Percentiles rank a stretch among this genome's conserved stretches.
Conservation (phyloP, 2,329 filamentous ascomycete species). For the Erysiphe neolycopersici region DNA sequence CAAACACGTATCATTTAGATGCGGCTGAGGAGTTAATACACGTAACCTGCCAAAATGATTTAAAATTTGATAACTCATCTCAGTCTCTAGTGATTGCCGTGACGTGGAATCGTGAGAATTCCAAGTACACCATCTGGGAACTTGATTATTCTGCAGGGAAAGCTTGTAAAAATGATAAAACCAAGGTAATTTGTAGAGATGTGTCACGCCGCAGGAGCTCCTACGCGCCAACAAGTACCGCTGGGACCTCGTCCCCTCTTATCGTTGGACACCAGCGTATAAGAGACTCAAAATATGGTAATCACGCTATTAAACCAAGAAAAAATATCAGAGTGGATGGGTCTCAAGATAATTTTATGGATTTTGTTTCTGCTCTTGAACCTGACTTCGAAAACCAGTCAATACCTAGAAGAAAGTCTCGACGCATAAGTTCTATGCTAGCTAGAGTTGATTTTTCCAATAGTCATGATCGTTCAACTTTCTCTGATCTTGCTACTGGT, state of each 20-base stretch:
- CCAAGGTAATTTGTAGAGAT: slow-evolving; percentile 12
- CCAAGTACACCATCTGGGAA: slow-evolving; percentile 64
- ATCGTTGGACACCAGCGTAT: slow-evolving; percentile 29
- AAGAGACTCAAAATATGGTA: slow-evolving; percentile 47
- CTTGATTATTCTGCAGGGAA: slow-evolving; percentile 50
- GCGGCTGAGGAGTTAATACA: slow-evolving; percentile 63
- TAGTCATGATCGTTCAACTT: slow-evolving; percentile 57
- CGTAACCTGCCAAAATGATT: slow-evolving; percentile 38
- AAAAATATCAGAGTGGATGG: slow-evolving; percentile 7
- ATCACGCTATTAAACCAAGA: slow-evolving; percentile 2
- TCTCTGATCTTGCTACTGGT: slow-evolving; percentile 35
- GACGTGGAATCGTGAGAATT: slow-evolving; percentile 52
- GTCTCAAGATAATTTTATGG: slow-evolving; percentile 17
- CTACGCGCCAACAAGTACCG: slow-evolving; percentile 40
- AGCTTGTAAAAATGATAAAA: slow-evolving; percentile 17
- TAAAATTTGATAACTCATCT: slow-evolving; percentile 15
- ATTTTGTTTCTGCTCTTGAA: slow-evolving; percentile 45
- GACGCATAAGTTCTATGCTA: slow-evolving; percentile 74
- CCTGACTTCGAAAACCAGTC: slow-evolving; percentile 31
- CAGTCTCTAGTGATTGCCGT: slow-evolving; percentile 44
- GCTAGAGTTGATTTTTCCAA: slow-evolving; percentile 68
- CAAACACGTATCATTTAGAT: slow-evolving; percentile 33
- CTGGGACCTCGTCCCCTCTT: slow-evolving; percentile 51
- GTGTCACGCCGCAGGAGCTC: slow-evolving; percentile 27
- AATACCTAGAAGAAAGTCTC: slow-evolving; percentile 30